Percentiles rank a stretch among this genome's conserved stretches.
These are phyloP conservation scores for Globisporangium radiosum DNA, from an alignment of 352 stramenopile species.

Conservation along the genomic window DNA sequence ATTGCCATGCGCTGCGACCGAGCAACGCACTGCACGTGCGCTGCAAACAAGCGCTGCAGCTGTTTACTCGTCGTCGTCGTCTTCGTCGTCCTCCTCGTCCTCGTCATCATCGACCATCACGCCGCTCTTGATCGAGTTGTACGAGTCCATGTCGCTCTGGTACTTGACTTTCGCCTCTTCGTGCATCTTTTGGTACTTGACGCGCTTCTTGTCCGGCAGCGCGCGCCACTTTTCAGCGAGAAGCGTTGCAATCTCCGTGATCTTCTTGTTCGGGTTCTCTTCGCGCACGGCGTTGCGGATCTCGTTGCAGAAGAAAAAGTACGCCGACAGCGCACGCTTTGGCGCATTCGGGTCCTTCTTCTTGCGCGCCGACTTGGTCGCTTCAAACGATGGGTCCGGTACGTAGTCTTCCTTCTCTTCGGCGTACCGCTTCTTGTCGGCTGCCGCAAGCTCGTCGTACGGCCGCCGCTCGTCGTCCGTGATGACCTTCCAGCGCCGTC, in stretches of 20 bases:
- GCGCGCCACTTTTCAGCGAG: conserved; percentile 81
- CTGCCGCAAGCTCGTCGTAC: conserved; percentile 79
- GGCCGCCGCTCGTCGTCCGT: conserved; percentile 56
- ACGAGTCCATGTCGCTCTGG: conserved; percentile 85
- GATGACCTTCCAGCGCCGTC: conserved; percentile 77
- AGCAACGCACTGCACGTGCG: conserved; percentile 15
- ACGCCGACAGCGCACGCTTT: conserved; percentile 92
- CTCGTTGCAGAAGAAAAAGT: conserved; percentile 95
- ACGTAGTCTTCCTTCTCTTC: conserved; percentile 89
- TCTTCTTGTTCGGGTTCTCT: conserved; percentile 93
- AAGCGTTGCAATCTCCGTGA: conserved; percentile 88
- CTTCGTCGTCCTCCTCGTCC: conserved; percentile 66
- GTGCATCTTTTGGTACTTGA: conserved; percentile 86
- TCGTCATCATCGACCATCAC: conserved; percentile 35
- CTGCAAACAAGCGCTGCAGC: not conserved
- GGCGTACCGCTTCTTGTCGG: conserved; percentile 82
- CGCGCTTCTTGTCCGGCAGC: conserved; percentile 90
- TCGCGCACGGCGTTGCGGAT: conserved; percentile 86
- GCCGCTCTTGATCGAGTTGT: conserved; percentile 64
- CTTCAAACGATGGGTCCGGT: conserved; percentile 75
- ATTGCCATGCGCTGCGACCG: not conserved
- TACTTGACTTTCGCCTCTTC: conserved; percentile 85
- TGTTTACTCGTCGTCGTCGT: conserved; percentile 64
- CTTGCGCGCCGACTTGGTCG: conserved; percentile 55
- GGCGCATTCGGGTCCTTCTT: conserved; percentile 92